Evolutionary conservation across 208 protist species (phyloP), one percentile per base, ranked within the genome.

Genomic region (Acanthamoeba lugdunensis): DNA sequence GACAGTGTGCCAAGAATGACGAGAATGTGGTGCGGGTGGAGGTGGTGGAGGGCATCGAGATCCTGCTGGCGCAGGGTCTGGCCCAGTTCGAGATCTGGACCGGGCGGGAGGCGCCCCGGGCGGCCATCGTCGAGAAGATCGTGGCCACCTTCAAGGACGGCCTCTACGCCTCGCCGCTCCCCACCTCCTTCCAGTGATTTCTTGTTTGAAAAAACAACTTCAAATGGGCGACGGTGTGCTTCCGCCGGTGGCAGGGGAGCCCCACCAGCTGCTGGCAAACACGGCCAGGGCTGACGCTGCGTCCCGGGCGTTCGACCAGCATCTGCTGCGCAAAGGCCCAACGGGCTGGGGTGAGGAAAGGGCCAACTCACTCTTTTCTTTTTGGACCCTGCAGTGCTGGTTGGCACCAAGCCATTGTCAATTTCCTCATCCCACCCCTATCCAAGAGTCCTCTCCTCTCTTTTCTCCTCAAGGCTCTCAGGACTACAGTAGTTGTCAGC

Each of bases 1-100:
- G 48, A 37, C 37, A 54, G 28, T 28, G 37, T 48, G 14, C 37
- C 5, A 37, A 58, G 28, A 37, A 28, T 21, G 73, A 14, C 52
- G 50, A 84, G 11, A 56, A 16, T 16, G 48, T 21, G 28, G 63
- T 61, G 58, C 48, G 52, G 73, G 81, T 90, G 41, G 33, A 71
- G 28, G 52, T 94, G 25, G 92, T 94, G 13, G 92, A 94, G 77
- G 92, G 92, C 33, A 63, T 94, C 41, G 92, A 94, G n/a, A 67
- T 94, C 37, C 54, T 94, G 48, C 88, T 94, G 48, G 79, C 71
- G 11, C 92, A 94, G 33, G 92, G 92, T 16, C 25, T 94, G 30
- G 73, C 18, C 23, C 92, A 94, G 92, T 94, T 65, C 45, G 30
- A 90, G 73, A 92, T 94, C 41, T 94, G 73, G 54, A 94, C 73